Evolutionary conservation across 306 rosid species (phyloP).

Genomic region (Prunus mongolica): DNA sequence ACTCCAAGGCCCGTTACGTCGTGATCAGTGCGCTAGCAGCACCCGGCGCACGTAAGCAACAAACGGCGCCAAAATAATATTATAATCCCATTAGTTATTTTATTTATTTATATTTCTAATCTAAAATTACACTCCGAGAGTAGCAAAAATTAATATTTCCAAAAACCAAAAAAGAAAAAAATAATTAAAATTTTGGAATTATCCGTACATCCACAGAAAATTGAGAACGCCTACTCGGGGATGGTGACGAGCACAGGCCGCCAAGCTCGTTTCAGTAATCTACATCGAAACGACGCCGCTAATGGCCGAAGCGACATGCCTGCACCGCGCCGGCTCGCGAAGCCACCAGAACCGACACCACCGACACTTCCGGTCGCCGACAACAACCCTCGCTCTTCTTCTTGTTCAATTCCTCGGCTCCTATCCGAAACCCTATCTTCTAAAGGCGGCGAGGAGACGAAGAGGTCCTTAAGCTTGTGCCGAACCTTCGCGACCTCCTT

Average conservation of each 20-base stretch:
- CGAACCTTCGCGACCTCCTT: constrained; percentile 50
- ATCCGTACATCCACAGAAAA: constrained; percentile 31
- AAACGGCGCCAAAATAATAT: not conserved
- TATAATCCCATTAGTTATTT: too few relatives aligned
- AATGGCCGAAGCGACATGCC: constrained; percentile 51
- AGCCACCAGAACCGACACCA: constrained; percentile 3
- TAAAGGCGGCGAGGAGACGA: constrained; percentile 65
- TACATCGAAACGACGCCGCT: constrained; percentile 57
- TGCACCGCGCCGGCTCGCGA: constrained; percentile 30
- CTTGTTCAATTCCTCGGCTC: constrained; percentile 13
- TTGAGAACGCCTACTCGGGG: constrained; percentile 51
- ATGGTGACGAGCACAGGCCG: constrained; percentile 76
- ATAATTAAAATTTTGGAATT: constrained; percentile 10
- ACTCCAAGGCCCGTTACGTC: not conserved
- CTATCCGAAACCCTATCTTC: constrained; percentile 40
- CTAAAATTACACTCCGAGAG: not conserved
- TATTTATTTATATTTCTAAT: not conserved
- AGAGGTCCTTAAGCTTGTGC: constrained; percentile 66
- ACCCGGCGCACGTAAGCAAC: constrained; percentile 26
- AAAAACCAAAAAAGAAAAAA: not conserved
- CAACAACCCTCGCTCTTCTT: constrained; percentile 21
- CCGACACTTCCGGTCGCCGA: constrained; percentile 20
- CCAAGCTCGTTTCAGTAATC: constrained; percentile 80
- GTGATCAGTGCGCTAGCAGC: constrained; percentile 3
- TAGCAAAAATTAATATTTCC: not conserved